Evolutionary conservation across 148 eudicot species (phyloP), one percentile per base, ranked within the genome.

Genomic region (Camellia lanceoleosa): DNA sequence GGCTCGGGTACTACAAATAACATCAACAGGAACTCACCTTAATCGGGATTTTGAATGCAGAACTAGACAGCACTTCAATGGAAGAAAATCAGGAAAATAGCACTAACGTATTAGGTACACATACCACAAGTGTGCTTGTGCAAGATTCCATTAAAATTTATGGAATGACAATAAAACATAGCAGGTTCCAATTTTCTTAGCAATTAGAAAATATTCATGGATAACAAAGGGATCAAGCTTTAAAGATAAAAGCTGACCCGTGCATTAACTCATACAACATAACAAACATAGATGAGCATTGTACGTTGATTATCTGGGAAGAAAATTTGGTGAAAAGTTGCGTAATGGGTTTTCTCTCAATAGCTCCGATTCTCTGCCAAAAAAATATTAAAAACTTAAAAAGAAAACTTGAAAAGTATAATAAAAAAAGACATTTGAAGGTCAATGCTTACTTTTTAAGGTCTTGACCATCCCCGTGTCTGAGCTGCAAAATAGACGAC

Each of bases 341-440:
- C 94, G 93, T 71, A 93, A 70, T 10, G 98, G 98, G 71, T 93
- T 89, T 85, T 90, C 93, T 84, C 93, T 95, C 80, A 95, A 80
- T 68, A 89, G 80, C 85, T 95, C 97, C 0, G 96, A 87, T 85
- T 95, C 97, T 84, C 98, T 95, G 91, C 81, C 81, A 42, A 72
- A 51, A 79, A 20, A 65, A 52, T 15, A 73, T 12, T 65, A 30
- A 30, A 30, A 30, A 30, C 49, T 63, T 43, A 55, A 43, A 41
- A 20, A 73, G 46, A 41, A 20, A 73, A 42, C 30, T 3, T 18
- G 20, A 20, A 38, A 10, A 60, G 19, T 49, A 30, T 19, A 44
- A 60, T 41, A 15, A 47, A 41, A 46, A 56, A 79, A 23, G 52
- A 64, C 19, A n/a, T 4, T 20, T 7, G 5, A 20, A 4, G 54